Base-by-base conservation (phyloP, 441 rosid genomes). In the Gossypium davidsonii region DNA sequence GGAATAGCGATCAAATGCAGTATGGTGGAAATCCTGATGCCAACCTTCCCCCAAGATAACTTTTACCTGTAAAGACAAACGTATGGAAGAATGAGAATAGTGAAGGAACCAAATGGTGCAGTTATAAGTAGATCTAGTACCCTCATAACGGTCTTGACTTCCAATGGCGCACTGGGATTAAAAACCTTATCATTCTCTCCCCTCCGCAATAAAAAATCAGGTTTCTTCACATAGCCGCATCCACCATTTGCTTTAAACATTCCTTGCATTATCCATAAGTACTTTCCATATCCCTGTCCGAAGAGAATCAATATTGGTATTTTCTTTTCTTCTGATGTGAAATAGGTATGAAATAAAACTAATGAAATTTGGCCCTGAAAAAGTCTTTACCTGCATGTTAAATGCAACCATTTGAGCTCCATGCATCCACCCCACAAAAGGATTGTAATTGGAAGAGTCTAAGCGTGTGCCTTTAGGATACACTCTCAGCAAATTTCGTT, bases 401-500 rank as follows among this genome's bases (percentile, higher is more conserved):
- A 91, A 91, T 67, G 97, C 97, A 67, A 91, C 91, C 97, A 91
- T 91, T 76, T 91, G 97, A 76, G 95, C 92, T 57, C 95, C 95
- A 64, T 90, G 89, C 71, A 74, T 84, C 97, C 95, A 91, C 49
- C 92, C 90, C 12, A 91, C 11, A 17, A 79, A 85, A 65, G 97
- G 95, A 75, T 88, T 67, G 78, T 86, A 91, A 75, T 91, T 91
- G 0, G 97, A 87, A 20, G 97, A 91, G 73, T 75, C 76, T 1
- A 91, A 48, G 9, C 97, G 80, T 18, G 82, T 64, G 31, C 90
- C 89, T 73, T 87, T 90, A 0, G 97, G 97, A 73, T 81, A 91
- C 55, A 91, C 75, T 79, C 97, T 84, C 67, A 91, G 57, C 62
- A 91, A 55, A 79, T 89, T 84, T 79, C 70, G 57, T 76, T 86